Evolutionary conservation across 164 flowering plant species (phyloP), one percentile per base, ranked within the genome.

Genomic region (Cinnamomum micranthum): DNA sequence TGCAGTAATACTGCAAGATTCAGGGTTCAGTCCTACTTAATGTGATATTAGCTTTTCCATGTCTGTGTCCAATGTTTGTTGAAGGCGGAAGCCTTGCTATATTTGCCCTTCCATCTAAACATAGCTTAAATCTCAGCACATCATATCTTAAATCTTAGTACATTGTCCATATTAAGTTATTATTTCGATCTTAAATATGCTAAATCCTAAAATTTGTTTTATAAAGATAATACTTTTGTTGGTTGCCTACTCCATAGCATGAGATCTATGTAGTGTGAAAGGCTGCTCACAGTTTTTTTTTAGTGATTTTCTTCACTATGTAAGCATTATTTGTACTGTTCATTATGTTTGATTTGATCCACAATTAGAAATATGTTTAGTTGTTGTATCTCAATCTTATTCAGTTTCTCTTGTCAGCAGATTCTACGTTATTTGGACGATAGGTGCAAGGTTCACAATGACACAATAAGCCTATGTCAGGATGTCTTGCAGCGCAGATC

Each of bases 401-500:
- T 63, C 3, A 69, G 1, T 67, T 74, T 70, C 12, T 80, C 23
- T 68, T 72, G 11, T 10, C 19, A 69, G 47, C 86, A 93, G 97
- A 74, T 91, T 71, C 76, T 86, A 62, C 69, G 72, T 65, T 80
- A 88, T 74, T 77, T 93, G 78, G 87, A 90, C 6, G 82, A 81
- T 77, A 85, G 97, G 81, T 73, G 77, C 47, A 77, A 83, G 82
- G 93, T 89, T 78, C 99, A 95, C 79, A 79, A 83, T 77, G 87
- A 91, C 31, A 89, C 99, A 15, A 77, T 93, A 75, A 82, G 85
- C 70, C 83, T 83, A 69, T 93, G 97, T 83, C 86, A 91, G 82
- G 85, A 88, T 71, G 80, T 95, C 78, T 80, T 95, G 81, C 76
- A 20, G 74, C 81, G 83, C 17, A 93, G 89, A 71, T 73, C 80